Evolutionary conservation across 192 early-diverging fungal species (phyloP).

Genomic region (Linnemannia elongata): DNA sequence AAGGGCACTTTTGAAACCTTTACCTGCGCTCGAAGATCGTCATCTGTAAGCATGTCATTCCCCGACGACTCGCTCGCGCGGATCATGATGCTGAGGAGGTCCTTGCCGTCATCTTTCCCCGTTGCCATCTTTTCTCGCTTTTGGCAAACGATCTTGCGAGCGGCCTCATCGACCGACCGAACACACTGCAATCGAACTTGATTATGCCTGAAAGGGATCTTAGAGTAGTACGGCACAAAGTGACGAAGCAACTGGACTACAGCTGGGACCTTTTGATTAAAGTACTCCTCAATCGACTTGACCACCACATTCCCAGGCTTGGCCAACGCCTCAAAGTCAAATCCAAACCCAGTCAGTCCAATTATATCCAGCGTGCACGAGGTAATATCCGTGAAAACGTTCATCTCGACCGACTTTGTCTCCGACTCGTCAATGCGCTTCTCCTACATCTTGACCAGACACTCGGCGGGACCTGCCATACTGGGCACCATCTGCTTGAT

Average conservation of each 20-base stretch:
- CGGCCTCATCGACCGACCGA: slow-evolving; percentile 40
- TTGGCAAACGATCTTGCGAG: slow-evolving; percentile 50
- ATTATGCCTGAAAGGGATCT: slow-evolving; percentile 43
- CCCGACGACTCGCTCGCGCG: slow-evolving; percentile 57
- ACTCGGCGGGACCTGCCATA: slow-evolving; percentile 46
- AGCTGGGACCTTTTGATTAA: neutral
- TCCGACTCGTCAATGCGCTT: slow-evolving; percentile 32
- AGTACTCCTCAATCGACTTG: slow-evolving; percentile 43
- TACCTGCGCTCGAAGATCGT: slow-evolving; percentile 63
- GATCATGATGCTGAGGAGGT: slow-evolving; percentile 63
- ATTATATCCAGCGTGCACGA: slow-evolving; percentile 32
- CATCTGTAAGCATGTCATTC: slow-evolving; percentile 53
- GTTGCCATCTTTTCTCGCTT: slow-evolving; percentile 29
- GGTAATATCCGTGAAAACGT: slow-evolving; percentile 37
- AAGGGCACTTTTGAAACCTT: neutral
- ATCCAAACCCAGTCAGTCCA: slow-evolving; percentile 57
- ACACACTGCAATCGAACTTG: slow-evolving; percentile 18
- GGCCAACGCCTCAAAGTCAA: slow-evolving; percentile 60
- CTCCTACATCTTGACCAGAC: slow-evolving; percentile 57
- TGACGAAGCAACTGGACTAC: slow-evolving; percentile 39
- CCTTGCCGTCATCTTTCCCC: slow-evolving; percentile 27
- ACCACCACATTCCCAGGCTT: slow-evolving; percentile 50
- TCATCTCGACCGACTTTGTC: slow-evolving; percentile 41
- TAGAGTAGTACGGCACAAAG: slow-evolving; percentile 44
- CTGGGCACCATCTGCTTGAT: slow-evolving; percentile 61